Evolutionary conservation across 176 grass and related monocot species (phyloP), one percentile per base, ranked within the genome.

Genomic region (Pharus latifolius): DNA sequence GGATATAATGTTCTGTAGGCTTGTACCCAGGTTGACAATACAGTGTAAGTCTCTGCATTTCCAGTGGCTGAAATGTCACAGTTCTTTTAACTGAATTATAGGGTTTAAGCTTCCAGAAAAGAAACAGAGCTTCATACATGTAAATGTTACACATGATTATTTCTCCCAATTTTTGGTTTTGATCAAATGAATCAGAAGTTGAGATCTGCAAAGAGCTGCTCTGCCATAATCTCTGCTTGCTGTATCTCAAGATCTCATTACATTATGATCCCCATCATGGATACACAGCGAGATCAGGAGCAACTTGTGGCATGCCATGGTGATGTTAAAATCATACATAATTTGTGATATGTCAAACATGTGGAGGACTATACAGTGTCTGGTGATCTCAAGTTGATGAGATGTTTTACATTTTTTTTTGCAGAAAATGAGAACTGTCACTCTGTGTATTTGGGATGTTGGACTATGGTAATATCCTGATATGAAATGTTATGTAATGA

Each of bases 1-100:
- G 23, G 47, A 47, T 22, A 0, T 61, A 65, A 31, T 17, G 5
- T 63, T 42, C 15, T 23, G 34, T 3, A 47, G 18, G 29, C 29
- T 25, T 84, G 69, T 69, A 55, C 38, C 23, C 80, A 31, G 49
- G 41, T 28, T 9, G 76, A 16, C 62, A 75, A 63, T 63, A 30
- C 20, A 75, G 66, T 60, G 65, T 44, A 18, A 54, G 37, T 38
- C 25, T 14, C 17, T 56, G 52, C n/a, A 8, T 37, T 68, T 57
- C 13, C 5, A 53, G 8, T 28, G 48, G 18, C 48, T 24, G 3
- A 14, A 55, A 35, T 77, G 46, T 52, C 6, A 24, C 27, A 29
- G 73, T 34, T 38, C 9, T 38, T 38, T 38, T 38, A 38, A 38
- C 4, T 38, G 35, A 38, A 38, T 38, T 38, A 38, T 9, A 38